A percentile compares a stretch with the other conserved stretches of the same genome.
These are phyloP conservation scores for Aspergillus steynii DNA, from an alignment of 495 filamentous ascomycete species.

Conservation along the genomic window DNA sequence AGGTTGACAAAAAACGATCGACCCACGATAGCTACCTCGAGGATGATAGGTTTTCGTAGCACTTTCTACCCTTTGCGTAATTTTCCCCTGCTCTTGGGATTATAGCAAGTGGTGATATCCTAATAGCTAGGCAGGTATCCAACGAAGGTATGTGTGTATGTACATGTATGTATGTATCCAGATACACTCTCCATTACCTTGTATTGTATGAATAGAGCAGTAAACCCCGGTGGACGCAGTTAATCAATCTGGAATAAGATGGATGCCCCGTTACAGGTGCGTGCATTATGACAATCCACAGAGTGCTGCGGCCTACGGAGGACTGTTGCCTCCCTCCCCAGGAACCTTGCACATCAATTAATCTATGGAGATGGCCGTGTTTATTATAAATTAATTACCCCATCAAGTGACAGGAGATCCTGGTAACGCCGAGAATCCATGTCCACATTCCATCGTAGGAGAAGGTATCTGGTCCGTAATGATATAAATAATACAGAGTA, in stretches of 20 bases:
- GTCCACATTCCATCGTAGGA: neutral
- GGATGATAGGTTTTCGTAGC: neutral
- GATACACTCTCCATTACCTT: neutral
- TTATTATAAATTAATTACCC: neutral
- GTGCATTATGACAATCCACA: too few relatives aligned
- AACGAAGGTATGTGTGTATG: too few relatives aligned
- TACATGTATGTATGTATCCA: neutral
- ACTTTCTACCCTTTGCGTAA: neutral
- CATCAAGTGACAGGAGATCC: neutral
- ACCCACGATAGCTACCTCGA: slow-evolving; percentile 6
- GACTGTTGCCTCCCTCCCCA: too few relatives aligned
- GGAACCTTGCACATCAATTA: neutral
- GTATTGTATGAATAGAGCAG: neutral
- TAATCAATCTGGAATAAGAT: neutral
- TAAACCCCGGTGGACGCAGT: neutral
- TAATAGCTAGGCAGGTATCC: too few relatives aligned
- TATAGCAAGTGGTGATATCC: too few relatives aligned
- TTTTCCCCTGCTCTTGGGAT: neutral
- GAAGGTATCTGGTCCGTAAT: neutral
- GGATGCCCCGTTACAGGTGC: neutral
- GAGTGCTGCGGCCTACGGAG: too few relatives aligned
- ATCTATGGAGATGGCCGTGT: neutral
- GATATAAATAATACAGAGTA: neutral
- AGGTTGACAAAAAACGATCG: slow-evolving; percentile 14
- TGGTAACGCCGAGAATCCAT: neutral